phyloP scores from a whole-genome alignment of 371 early-diverging fungal genomes.

The Saksenaea vasiformis region DNA sequence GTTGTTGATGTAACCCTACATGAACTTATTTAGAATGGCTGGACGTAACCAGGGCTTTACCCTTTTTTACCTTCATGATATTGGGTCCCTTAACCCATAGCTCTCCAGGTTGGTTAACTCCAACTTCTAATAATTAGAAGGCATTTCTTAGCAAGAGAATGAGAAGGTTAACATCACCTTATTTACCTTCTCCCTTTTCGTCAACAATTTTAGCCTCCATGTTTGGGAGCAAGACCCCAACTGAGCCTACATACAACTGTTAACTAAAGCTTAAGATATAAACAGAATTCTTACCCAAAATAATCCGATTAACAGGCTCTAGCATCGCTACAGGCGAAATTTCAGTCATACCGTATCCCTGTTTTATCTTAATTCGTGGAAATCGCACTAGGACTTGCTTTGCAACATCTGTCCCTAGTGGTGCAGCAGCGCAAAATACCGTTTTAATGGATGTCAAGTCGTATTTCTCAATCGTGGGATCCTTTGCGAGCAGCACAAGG shows the following conservation, averaged over 20 bases:
- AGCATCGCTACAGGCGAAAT: slow-evolving; percentile 38
- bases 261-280: too few species aligned
- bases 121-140: slow-evolving; percentile 47
- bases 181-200: slow-evolving; percentile 50
- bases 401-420: slow-evolving; percentile 63
- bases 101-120: slow-evolving; percentile 63
- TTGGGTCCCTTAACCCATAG: slow-evolving; percentile 81
- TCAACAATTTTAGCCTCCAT: slow-evolving; percentile 71
- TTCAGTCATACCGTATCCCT: slow-evolving; percentile 70
- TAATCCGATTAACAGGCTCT: slow-evolving; percentile 10
- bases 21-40: slow-evolving; percentile 12
- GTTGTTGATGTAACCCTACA: slow-evolving; percentile 70
- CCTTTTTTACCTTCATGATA: slow-evolving; percentile 64
- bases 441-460: slow-evolving; percentile 62
- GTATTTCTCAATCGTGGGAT: slow-evolving; percentile 64
- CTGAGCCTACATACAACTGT: slow-evolving; percentile 56
- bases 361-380: slow-evolving; percentile 38
- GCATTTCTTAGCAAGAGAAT: slow-evolving; percentile 21
- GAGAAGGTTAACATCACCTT: slow-evolving; percentile 17
- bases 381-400: slow-evolving; percentile 41
- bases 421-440: slow-evolving; percentile 81
- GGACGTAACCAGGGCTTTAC: too few species aligned
- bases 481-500: slow-evolving; percentile 61
- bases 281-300: slow-evolving; percentile 12
- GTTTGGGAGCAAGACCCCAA: slow-evolving; percentile 71